These are phyloP conservation scores for Pistacia atlantica DNA, from an alignment of 345 rosid species.

Conservation along the genomic window DNA sequence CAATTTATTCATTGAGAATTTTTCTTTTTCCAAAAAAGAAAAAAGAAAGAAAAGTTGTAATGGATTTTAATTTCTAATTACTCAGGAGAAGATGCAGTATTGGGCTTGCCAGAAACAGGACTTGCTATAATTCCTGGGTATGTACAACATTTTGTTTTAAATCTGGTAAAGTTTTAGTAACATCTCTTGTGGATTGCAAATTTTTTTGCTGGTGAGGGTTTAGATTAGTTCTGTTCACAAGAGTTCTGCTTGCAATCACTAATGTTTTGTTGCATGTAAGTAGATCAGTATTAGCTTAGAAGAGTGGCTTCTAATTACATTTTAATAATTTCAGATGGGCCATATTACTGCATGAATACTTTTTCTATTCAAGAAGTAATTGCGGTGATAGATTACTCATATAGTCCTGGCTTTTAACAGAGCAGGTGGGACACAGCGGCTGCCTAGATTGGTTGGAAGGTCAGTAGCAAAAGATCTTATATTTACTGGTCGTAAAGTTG, in stretches of 20 bases:
- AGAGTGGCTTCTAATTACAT: neutral
- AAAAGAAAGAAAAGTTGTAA: neutral
- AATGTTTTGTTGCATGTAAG: neutral
- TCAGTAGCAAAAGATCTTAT: constrained; percentile 83
- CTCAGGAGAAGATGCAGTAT: constrained; percentile 74
- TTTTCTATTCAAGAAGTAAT: neutral
- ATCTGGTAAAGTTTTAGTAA: neutral
- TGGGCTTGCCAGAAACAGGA: constrained; percentile 96
- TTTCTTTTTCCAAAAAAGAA: neutral
- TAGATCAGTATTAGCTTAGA: neutral
- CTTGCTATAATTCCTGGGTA: constrained; percentile 97
- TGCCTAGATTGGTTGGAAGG: constrained; percentile 82
- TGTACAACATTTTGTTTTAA: neutral
- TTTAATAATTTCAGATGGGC: neutral
- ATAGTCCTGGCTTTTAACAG: constrained; percentile 41
- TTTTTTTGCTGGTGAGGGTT: constrained; percentile 11
- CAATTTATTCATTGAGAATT: constrained; percentile 7
- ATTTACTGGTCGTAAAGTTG: constrained; percentile 73
- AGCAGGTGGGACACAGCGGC: constrained; percentile 94
- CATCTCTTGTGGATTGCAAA: neutral
- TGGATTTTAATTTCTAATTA: constrained; percentile 4
- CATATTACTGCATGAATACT: neutral
- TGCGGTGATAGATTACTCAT: constrained; percentile 5
- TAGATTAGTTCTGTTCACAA: neutral
- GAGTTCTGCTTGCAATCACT: neutral